These are phyloP conservation scores for Tulasnella calospora DNA, from an alignment of 768 basidiomycete species.

Conservation along the genomic window DNA sequence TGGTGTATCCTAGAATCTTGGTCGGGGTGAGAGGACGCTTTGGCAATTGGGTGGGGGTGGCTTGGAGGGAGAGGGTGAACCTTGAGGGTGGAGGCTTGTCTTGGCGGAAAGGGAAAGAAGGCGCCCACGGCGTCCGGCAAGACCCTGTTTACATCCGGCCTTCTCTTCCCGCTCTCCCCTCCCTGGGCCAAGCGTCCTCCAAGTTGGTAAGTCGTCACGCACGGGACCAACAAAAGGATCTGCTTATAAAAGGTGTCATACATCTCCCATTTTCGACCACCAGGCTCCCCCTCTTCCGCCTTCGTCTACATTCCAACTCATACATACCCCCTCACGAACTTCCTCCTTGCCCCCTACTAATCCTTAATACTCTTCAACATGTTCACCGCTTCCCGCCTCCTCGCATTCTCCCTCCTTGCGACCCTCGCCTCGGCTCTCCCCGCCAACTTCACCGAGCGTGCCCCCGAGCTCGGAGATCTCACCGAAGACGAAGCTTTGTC, in stretches of 20 bases:
- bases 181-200: no score
- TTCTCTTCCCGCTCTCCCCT: no score
- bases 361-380: neutral
- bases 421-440: neutral
- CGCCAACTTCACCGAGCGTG: neutral
- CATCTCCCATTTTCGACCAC: neutral
- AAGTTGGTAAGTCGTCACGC: no score
- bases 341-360: neutral
- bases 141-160: neutral
- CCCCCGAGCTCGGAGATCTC: neutral
- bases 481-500: neutral
- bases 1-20: no score
- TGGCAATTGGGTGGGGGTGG: neutral
- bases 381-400: neutral
- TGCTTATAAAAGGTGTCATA: neutral
- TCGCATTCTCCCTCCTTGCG: neutral
- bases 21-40: neutral
- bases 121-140: neutral
- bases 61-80: neutral
- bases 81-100: neutral
- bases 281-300: neutral
- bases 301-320: neutral
- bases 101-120: neutral
- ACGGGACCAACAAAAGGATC: neutral
- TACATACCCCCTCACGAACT: neutral